These are phyloP conservation scores for Pythium myriotylum DNA, from an alignment of 352 stramenopile species.

Conservation along the genomic window DNA sequence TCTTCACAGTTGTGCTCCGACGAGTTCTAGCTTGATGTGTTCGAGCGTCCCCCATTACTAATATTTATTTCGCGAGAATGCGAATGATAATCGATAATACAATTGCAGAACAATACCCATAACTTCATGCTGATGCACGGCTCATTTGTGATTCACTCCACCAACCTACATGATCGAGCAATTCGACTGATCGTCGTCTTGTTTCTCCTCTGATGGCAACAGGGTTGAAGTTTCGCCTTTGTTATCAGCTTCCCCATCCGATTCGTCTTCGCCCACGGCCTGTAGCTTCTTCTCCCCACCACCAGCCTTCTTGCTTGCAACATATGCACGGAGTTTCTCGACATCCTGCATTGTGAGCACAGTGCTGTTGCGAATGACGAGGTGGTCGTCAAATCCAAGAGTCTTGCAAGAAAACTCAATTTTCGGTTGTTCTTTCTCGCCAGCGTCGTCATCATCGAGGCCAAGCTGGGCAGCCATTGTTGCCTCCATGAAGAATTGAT, in stretches of 20 bases:
- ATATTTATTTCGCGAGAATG: not conserved
- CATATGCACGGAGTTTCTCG: constrained; percentile 52
- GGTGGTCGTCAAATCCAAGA: constrained; percentile 59
- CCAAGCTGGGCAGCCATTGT: constrained; percentile 66
- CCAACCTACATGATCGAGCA: constrained; percentile 23
- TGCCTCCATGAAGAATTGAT: constrained; percentile 72
- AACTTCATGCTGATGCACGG: too few relatives aligned
- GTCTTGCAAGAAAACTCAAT: constrained; percentile 62
- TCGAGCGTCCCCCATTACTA: not conserved
- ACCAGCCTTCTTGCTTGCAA: constrained; percentile 32
- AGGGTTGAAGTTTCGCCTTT: constrained; percentile 9
- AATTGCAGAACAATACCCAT: not conserved
- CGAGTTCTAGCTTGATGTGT: constrained; percentile 5
- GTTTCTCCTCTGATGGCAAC: not conserved
- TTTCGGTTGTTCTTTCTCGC: constrained; percentile 45
- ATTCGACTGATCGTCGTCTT: constrained; percentile 7
- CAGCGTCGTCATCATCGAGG: constrained; percentile 43
- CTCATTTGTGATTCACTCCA: not conserved
- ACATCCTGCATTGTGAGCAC: constrained; percentile 82
- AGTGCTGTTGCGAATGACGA: constrained; percentile 79
- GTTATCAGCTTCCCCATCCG: constrained; percentile 23
- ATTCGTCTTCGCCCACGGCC: not conserved
- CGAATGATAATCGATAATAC: not conserved
- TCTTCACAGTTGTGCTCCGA: constrained; percentile 35
- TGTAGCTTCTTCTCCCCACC: not conserved